Evolutionary conservation across 768 basidiomycete genomes (phyloP), one percentile per base, ranked within the genome.

Genomic region (Mycena sanguinolenta): DNA sequence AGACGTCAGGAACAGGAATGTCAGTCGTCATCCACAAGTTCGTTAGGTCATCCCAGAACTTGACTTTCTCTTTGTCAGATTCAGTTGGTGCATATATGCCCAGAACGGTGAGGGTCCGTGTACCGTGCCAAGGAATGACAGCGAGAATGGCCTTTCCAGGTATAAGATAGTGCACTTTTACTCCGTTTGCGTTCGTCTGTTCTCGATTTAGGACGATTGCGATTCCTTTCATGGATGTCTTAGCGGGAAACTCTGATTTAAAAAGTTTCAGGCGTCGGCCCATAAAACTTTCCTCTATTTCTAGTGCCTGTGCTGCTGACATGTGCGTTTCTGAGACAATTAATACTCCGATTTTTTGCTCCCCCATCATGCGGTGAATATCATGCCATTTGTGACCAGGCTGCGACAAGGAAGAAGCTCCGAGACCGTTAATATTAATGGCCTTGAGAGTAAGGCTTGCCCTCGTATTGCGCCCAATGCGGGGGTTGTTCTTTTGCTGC

Each of bases 41-140:
- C 3, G 38, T 12, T n/a, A 69, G 13, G 10, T 44, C 13, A 32
- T 21, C 23, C 77, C 77, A 78, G 69, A 76, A 76, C 0, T 30
- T 4, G 2, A 69, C 58, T 1, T 55, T 32, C 10, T 74, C 67
- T 4, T 62, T 28, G 0, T 30, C 2, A 1, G 32, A 44, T 30
- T 68, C 36, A 38, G 78, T 75, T 0, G 77, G 78, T 4, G 75
- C 68, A 19, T 79, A 79, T 0, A 76, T 19, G 6, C 73, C 76
- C 0, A 77, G 50, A 0, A 78, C 55, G 4, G 58, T 72, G 0
- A 76, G 32, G 2, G 68, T 61, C 1, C 4, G 25, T 23, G 30
- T 46, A 3, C 54, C 36, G 50, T 70, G 58, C 69, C 63, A 65
- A 17, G 63, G 62, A 8, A 70, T 23, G 8, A 32, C 23, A 6